Conservation (phyloP, 345 rosid genomes). For the Clarkia xantiana region DNA sequence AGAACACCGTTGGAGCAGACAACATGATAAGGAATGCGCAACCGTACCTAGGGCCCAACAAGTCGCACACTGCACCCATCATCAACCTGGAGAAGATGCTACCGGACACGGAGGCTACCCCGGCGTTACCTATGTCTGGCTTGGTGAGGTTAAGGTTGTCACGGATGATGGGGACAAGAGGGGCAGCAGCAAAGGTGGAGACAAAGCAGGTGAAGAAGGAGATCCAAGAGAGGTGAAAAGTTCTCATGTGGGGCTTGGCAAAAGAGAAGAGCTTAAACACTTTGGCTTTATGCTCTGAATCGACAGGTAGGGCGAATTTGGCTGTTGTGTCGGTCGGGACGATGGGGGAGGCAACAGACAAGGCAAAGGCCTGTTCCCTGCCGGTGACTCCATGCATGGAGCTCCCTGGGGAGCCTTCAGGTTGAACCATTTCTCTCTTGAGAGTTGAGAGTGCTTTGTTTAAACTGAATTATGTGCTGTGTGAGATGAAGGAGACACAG, state of each 20-base stretch:
- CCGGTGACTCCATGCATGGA: conserved; percentile 79
- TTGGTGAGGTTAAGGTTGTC: conserved; percentile 66
- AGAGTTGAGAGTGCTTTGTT: too few relatives aligned
- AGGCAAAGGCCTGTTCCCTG: conserved; percentile 48
- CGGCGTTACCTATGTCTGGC: conserved; percentile 62
- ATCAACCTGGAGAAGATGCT: conserved; percentile 82
- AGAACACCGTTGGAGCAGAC: conserved; percentile 72
- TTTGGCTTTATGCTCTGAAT: conserved; percentile 81
- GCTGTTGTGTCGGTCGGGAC: conserved; percentile 55
- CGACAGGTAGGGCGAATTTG: conserved; percentile 54
- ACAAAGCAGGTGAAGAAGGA: conserved; percentile 82
- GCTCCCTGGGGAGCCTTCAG: conserved; percentile 57
- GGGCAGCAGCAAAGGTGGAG: conserved; percentile 88
- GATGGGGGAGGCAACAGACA: conserved; percentile 37
- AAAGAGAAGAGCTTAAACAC: conserved; percentile 56
- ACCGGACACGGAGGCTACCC: conserved; percentile 85
- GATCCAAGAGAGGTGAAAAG: conserved; percentile 84
- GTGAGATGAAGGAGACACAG: too few relatives aligned
- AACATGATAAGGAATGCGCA: conserved; percentile 76
- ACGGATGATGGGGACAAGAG: conserved; percentile 74
- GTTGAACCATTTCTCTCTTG: conserved; percentile 17
- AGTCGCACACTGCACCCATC: conserved; percentile 87
- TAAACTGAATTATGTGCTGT: too few relatives aligned
- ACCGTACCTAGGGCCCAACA: conserved; percentile 74
- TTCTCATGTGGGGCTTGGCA: conserved; percentile 79